phyloP scores from a whole-genome alignment of 352 stramenopile genomes.

The Pythium aphanidermatum region DNA sequence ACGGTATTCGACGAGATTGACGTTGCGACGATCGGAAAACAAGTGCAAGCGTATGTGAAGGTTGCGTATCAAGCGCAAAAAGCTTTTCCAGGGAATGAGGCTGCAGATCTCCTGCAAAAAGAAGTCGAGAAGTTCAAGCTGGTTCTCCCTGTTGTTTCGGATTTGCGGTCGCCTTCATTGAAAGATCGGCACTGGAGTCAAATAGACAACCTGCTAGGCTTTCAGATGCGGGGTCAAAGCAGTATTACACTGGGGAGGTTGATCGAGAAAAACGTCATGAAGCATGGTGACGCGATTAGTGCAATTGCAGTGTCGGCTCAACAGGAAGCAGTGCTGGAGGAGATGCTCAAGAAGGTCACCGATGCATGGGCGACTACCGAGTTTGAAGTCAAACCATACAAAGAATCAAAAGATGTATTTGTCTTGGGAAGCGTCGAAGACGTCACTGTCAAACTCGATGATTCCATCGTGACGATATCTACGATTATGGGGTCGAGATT shows the following conservation, averaged over 20 bases:
- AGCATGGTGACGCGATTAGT: conserved; percentile 83
- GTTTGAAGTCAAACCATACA: conserved; percentile 92
- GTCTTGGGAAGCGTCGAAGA: conserved; percentile 91
- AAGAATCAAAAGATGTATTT: conserved; percentile 92
- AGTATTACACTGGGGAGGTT: conserved; percentile 81
- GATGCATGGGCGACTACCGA: conserved; percentile 85
- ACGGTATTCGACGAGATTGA: conserved; percentile 89
- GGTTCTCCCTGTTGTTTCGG: conserved; percentile 70
- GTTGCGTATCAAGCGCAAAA: conserved; percentile 84
- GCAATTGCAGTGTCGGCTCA: conserved; percentile 80
- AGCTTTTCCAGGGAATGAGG: conserved; percentile 82
- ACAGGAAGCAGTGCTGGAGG: conserved; percentile 89
- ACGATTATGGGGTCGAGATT: conserved; percentile 91
- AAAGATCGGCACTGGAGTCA: conserved; percentile 76
- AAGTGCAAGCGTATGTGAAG: conserved; percentile 87
- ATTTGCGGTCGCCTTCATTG: conserved; percentile 55
- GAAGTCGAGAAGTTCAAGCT: conserved; percentile 90
- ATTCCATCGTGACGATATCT: conserved; percentile 92
- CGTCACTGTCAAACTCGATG: conserved; percentile 86
- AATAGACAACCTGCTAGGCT: conserved; percentile 77
- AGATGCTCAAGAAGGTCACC: conserved; percentile 92
- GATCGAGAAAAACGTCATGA: conserved; percentile 85
- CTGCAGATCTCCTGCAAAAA: conserved; percentile 66
- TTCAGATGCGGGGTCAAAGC: conserved; percentile 79
- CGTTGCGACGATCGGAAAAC: conserved; percentile 77